A percentile compares a stretch with the other conserved stretches of the same genome.
Evolutionary conservation across 495 filamentous ascomycete genomes (phyloP).

Genomic region (Aspergillus homomorphus): DNA sequence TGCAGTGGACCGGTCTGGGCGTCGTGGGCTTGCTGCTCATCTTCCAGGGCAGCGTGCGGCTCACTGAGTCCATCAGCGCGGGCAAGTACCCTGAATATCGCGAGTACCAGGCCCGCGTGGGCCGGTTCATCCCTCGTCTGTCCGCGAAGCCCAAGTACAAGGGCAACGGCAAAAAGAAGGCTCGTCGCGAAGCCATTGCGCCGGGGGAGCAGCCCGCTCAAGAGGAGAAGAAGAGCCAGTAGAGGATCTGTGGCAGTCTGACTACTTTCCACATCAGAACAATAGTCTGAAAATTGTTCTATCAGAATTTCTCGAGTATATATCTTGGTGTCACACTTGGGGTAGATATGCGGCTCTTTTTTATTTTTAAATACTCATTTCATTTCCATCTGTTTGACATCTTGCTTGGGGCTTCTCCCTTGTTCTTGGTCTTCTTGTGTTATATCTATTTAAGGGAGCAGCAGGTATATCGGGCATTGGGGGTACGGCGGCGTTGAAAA

Average conservation of each 20-base stretch:
- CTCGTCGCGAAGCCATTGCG: slow-evolving; percentile 3
- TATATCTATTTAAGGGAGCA: background rate
- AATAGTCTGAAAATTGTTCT: too few species aligned
- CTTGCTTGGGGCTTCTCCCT: background rate
- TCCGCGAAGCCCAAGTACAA: slow-evolving; percentile 42
- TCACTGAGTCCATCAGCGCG: slow-evolving; percentile 78
- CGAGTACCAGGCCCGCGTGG: slow-evolving; percentile 78
- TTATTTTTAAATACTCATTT: slow-evolving; percentile 4
- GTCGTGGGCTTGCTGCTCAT: slow-evolving; percentile 65
- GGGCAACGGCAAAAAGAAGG: slow-evolving; percentile 24
- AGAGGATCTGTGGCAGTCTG: background rate
- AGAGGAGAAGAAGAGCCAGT: slow-evolving; percentile 16
- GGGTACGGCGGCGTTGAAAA: background rate
- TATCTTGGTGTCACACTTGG: slow-evolving; percentile 4
- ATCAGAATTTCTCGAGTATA: slow-evolving; percentile 5
- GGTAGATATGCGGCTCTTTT: background rate
- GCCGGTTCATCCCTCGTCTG: slow-evolving; percentile 73
- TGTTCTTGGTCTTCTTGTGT: background rate
- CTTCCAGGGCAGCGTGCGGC: slow-evolving; percentile 83
- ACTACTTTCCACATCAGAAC: too few species aligned
- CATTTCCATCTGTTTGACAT: slow-evolving; percentile 5
- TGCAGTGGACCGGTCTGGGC: slow-evolving; percentile 79
- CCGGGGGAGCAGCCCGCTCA: slow-evolving; percentile 14
- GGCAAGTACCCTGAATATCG: slow-evolving; percentile 87
- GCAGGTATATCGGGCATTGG: background rate